A percentile compares a stretch with the other conserved stretches of the same genome.
phyloP scores from a whole-genome alignment of 257 asterid genomes.

The Solanum clarkiae region DNA sequence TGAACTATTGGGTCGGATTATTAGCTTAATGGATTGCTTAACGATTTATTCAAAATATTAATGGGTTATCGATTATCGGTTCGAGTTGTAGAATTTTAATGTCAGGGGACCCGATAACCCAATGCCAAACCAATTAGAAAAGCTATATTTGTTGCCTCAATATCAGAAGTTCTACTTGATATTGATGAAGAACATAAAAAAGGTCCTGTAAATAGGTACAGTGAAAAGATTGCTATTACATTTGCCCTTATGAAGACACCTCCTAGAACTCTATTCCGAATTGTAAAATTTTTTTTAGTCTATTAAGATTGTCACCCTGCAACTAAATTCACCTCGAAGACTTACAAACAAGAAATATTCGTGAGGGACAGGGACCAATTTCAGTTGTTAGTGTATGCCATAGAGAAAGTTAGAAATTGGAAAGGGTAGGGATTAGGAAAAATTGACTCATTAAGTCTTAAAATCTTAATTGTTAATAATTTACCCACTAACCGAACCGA shows the following conservation, averaged over 20 bases:
- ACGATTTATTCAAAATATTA: no score
- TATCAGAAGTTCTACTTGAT: slow-evolving; percentile 38
- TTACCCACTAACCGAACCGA: no score
- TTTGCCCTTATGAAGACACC: slow-evolving; percentile 45
- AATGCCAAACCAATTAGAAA: not conserved
- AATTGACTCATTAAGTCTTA: no score
- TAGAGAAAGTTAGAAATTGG: no score
- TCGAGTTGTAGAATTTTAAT: no score
- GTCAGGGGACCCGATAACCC: no score
- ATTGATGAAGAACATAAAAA: slow-evolving; percentile 56
- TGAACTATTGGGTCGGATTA: no score
- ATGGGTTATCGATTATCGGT: no score
- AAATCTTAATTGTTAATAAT: no score
- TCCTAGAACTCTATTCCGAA: slow-evolving; percentile 24
- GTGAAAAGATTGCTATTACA: slow-evolving; percentile 52
- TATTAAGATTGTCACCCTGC: slow-evolving; percentile 51
- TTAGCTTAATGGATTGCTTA: no score
- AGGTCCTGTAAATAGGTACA: slow-evolving; percentile 36
- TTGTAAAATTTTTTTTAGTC: slow-evolving; percentile 38
- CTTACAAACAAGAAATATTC: slow-evolving; percentile 36
- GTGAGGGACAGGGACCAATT: slow-evolving; percentile 45
- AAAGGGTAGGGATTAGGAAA: no score
- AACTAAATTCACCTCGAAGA: slow-evolving; percentile 34
- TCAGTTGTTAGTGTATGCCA: not conserved
- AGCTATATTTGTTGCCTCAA: slow-evolving; percentile 29